phyloP scores from a whole-genome alignment of 139 green algal genomes.

The Chlorella sp. region DNA sequence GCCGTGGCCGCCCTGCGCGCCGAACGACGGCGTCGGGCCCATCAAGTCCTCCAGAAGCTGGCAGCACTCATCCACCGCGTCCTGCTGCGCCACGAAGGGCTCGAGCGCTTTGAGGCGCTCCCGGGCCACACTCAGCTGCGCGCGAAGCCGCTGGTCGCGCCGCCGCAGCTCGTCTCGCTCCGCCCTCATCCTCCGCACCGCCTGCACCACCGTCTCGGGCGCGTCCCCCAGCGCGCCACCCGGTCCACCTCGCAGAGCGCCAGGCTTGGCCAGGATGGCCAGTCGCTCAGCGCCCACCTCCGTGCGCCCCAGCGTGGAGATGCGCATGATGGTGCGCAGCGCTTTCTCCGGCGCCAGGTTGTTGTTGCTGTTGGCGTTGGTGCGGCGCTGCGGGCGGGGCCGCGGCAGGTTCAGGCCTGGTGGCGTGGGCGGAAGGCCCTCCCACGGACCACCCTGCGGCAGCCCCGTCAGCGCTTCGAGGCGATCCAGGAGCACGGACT shows the following conservation, averaged over 20 bases:
- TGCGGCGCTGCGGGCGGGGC: neutral
- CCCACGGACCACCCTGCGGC: conserved; percentile 17
- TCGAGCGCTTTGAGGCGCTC: neutral
- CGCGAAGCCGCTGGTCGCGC: conserved; percentile 8
- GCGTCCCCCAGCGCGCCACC: neutral
- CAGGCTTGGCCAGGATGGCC: neutral
- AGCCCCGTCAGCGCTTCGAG: conserved; percentile 21
- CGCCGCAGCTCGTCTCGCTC: conserved; percentile 33
- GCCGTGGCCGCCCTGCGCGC: neutral
- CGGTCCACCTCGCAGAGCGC: neutral
- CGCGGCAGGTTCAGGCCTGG: conserved; percentile 8
- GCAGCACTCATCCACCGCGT: conserved; percentile 13
- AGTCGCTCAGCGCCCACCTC: neutral
- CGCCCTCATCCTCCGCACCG: conserved; percentile 10
- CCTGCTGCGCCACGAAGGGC: neutral
- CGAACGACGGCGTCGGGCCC: neutral
- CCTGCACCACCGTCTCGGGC: neutral
- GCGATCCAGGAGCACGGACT: conserved; percentile 20
- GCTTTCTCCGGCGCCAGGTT: neutral
- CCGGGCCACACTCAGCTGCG: neutral
- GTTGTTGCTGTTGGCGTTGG: neutral
- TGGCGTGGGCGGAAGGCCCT: conserved; percentile 15
- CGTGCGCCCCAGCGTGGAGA: neutral
- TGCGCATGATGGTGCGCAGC: neutral
- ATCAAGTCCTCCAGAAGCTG: conserved; percentile 9